Evolutionary conservation across 371 early-diverging fungal species (phyloP).

Genomic region (Haplosporangium sp.): DNA sequence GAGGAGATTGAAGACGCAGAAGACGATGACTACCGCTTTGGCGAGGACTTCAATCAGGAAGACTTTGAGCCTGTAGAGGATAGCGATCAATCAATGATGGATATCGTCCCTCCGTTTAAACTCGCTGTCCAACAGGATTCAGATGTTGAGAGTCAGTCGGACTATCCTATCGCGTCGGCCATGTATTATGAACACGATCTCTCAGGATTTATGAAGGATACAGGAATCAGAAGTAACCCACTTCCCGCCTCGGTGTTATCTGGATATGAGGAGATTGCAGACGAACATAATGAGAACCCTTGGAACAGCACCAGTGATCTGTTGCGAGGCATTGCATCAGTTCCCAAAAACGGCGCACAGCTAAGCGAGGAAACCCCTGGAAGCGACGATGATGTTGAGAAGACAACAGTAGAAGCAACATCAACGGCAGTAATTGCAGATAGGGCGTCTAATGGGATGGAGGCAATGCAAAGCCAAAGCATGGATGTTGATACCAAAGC

Average conservation of each 20-base stretch:
- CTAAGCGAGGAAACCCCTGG: neutral
- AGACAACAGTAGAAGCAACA: neutral
- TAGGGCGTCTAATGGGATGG: too few relatives aligned
- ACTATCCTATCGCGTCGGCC: constrained; percentile 41
- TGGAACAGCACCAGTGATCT: constrained; percentile 38
- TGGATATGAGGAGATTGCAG: constrained; percentile 28
- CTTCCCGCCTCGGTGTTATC: neutral
- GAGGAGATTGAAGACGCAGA: constrained; percentile 19
- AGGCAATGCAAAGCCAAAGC: neutral
- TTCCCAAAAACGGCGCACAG: neutral
- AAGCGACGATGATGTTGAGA: neutral
- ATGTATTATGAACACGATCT: constrained; percentile 44
- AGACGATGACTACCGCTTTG: neutral
- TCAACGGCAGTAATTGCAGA: neutral
- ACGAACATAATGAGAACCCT: constrained; percentile 19
- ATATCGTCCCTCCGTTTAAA: constrained; percentile 2
- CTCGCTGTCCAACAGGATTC: constrained; percentile 25
- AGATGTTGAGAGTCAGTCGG: constrained; percentile 27
- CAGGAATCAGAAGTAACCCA: neutral
- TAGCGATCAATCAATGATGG: constrained; percentile 8
- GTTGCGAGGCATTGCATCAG: neutral
- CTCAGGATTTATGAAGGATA: constrained; percentile 24
- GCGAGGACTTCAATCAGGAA: neutral
- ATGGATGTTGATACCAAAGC: neutral
- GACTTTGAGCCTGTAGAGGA: constrained; percentile 3